Evolutionary conservation across 148 eudicot genomes (phyloP), one percentile per base, ranked within the genome.

Genomic region (Rheum nobile): DNA sequence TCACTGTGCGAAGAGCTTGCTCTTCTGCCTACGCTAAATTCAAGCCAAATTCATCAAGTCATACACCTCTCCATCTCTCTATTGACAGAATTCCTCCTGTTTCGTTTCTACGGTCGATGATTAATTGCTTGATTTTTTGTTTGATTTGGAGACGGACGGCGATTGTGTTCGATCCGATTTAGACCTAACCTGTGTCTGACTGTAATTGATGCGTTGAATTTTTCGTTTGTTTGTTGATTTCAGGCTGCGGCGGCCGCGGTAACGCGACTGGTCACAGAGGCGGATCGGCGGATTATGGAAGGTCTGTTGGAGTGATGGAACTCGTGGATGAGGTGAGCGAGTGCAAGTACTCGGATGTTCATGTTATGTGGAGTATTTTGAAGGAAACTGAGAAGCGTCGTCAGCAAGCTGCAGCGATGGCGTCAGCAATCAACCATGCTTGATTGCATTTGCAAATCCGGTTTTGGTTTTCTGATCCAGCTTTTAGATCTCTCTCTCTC

Each of bases 331-430:
- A 31, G 38, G 70, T 65, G n/a, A 14, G 39, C 21, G 70, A 65
- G 70, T 65, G 70, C 70, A 65, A 65, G 70, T 65, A 65, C 39
- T 65, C 70, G 21, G 70, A 65, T 65, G 70, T 65, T 65, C 70
- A 65, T 65, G 70, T 65, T 34, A 65, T 65, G 70, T 65, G 70
- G 70, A 65, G 39, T 34, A 32, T 65, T 32, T 32, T 65, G 70
- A 32, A 65, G 70, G 70, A 65, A 17, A 17, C 70, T 32, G 41
- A 65, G 70, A 65, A 65, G 32, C 70, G 32, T 65, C 70, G 32
- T 16, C 70, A 31, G 70, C 70, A 57, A 57, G 32, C 67, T 13
- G 32, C 55, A n/a, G 24, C 55, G 22, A 50, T 50, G 55, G 55
- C 55, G 55, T 50, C 8, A 19, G 26, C 55, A 17, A 50, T 24